Evolutionary conservation across 1,284 basidiomycete species (phyloP), one percentile per base, ranked within the genome.

Genomic region (Ganoderma meredithae): DNA sequence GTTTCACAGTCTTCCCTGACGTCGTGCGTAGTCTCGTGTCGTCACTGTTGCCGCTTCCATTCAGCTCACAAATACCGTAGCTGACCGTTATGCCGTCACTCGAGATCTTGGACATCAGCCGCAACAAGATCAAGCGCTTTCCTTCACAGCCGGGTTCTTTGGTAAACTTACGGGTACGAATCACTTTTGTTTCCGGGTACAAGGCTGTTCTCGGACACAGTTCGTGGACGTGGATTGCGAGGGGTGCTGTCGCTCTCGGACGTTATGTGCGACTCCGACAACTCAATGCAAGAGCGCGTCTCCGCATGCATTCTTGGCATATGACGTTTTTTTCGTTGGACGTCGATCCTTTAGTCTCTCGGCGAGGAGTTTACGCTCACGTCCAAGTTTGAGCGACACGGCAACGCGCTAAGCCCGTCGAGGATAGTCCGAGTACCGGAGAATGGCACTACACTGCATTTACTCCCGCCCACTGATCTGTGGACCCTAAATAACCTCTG

Each of bases 71-170:
- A 3, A n/a, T 31, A 13, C 62, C 56, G 43, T 66, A 98, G 96
- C 85, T 98, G 64, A 94, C 93, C 63, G 83, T 90, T 27, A 91
- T 99, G 83, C 90, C 93, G 7, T 91, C 92, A 4, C 85, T 99
- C 70, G 97, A 99, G 81, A 98, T 97, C 67, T 84, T 99, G 69
- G 97, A 99, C 80, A 87, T 99, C 60, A 96, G 95, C 73, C 91
- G 95, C 72, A 99, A 99, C 83, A 95, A 93, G 82, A 90, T 99
- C 76, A 90, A 88, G 75, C 83, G 86, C 60, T 82, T 99, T 44
- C 97, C 97, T 10, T 82, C 88, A 1, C 84, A 90, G 67, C 94
- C 97, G 3, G 96, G 96, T 19, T 88, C 90, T 6, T 85, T 99
- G 19, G 82, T 88, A 62, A 88, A 92, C 64, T 90, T 99, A 70